phyloP scores from a whole-genome alignment of 495 filamentous ascomycete genomes.

The Penicillium coprophilum region DNA sequence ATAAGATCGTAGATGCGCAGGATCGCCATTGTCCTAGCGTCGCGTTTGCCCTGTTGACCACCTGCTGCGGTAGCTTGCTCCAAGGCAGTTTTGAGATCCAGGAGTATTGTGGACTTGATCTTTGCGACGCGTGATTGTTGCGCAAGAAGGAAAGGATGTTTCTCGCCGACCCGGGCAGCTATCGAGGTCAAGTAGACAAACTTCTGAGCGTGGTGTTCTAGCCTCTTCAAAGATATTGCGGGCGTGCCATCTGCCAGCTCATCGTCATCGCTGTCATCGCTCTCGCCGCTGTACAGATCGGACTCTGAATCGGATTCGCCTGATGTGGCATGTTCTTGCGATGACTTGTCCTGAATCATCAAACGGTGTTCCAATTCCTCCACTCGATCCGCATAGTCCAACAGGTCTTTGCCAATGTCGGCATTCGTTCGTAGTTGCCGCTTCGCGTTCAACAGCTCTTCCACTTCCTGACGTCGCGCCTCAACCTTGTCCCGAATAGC shows the following conservation, averaged over 20 bases:
- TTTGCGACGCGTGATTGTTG: constrained; percentile 58
- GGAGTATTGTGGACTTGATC: constrained; percentile 72
- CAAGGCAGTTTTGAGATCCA: constrained; percentile 78
- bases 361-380: constrained; percentile 74
- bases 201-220: constrained; percentile 58
- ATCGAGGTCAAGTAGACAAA: constrained; percentile 56
- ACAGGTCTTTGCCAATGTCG: constrained; percentile 61
- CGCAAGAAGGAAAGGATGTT: constrained; percentile 64
- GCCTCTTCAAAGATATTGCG: constrained; percentile 47
- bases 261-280: constrained; percentile 56
- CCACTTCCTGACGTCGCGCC: constrained; percentile 53
- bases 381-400: constrained; percentile 69
- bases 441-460: constrained; percentile 54
- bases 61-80: constrained; percentile 65
- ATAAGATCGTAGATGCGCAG: constrained; percentile 76
- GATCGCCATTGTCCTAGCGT: constrained; percentile 62
- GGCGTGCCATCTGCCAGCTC: constrained; percentile 45
- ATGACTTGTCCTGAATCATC: constrained; percentile 46
- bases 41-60: constrained; percentile 49
- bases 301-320: constrained; percentile 39
- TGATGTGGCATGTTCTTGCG: constrained; percentile 2
- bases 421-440: constrained; percentile 50
- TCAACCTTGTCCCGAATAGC: constrained; percentile 55
- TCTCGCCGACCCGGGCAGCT: constrained; percentile 49
- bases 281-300: constrained; percentile 45